A percentile compares a stretch with the other conserved stretches of the same genome.
Evolutionary conservation across 805 yeast species (phyloP).

Genomic region (Barnettozyma pratensis): DNA sequence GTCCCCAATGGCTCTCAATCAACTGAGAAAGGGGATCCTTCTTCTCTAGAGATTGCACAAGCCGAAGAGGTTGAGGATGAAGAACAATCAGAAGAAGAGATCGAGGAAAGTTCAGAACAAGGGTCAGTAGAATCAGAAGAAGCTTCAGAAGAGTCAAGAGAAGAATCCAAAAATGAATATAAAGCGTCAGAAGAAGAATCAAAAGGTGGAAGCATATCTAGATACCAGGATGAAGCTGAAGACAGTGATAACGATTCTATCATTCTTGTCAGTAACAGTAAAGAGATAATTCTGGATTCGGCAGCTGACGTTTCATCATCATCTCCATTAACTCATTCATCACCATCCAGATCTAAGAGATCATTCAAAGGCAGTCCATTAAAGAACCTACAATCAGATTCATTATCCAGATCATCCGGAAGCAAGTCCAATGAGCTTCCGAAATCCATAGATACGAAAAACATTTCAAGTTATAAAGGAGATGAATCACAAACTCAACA

Average conservation of each 20-base stretch:
- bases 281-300: slow-evolving; percentile 4
- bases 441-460: not conserved
- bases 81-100: not conserved
- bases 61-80: not conserved
- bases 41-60: too few species aligned
- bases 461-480: slow-evolving; percentile 2
- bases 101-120: not conserved
- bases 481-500: slow-evolving; percentile 12
- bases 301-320: not conserved
- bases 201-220: not conserved
- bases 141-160: too few species aligned
- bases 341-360: not conserved
- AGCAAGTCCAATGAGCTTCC: not conserved
- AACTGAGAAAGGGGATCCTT: too few species aligned
- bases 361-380: not conserved
- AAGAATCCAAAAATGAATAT: too few species aligned
- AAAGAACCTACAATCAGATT: not conserved
- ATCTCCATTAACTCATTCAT: not conserved
- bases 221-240: not conserved
- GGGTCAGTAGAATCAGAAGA: not conserved
- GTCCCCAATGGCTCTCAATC: too few species aligned
- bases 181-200: not conserved
- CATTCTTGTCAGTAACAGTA: slow-evolving; percentile 22
- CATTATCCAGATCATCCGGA: not conserved
- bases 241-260: slow-evolving; percentile 18